Evolutionary conservation across 441 rosid species (phyloP), one percentile per base, ranked within the genome.

Genomic region (Arabidopsis lyrata): DNA sequence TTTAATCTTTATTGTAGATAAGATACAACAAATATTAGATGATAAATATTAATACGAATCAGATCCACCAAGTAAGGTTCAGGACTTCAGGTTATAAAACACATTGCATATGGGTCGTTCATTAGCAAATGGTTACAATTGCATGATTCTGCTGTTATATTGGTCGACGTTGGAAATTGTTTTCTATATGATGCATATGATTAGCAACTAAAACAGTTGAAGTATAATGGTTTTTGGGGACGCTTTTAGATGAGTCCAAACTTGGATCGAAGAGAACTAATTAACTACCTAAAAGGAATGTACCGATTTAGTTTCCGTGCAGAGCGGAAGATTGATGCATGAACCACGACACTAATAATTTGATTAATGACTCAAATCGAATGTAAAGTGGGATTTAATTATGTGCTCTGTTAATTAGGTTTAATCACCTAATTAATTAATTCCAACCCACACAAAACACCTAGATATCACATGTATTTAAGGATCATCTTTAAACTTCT

Each of bases 321-420:
- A 47, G 36, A 48, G 45, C 66, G 72, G 72, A 41, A 66, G 52
- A 38, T 57, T 18, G 66, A 74, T 74, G 72, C 77, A 65, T 66
- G 66, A 66, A 74, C 66, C 66, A 57, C 16, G 65, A 65, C 44
- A 49, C 65, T 13, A 48, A 57, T 36, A 65, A 35, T 57, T 65
- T 20, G 52, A 57, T 57, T 65, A 48, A 48, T 39, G 61, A 31
- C 36, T 48, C 16, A 8, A 57, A 38, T 66, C 8, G 66, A 57
- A 66, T 49, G 72, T 66, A 57, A 66, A 66, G 72, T 65, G 66
- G 52, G 59, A 47, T 24, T 65, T 73, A 65, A 66, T 66, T 49
- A 49, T 39, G 41, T 14, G 54, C 29, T 66, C 54, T 66, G 67
- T 58, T 66, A 48, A 74, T 58, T 58, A 74, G 77, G 77, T 56